A percentile compares a stretch with the other conserved stretches of the same genome.
These are phyloP conservation scores for Ogataea angusta DNA, from an alignment of 805 yeast species.

Conservation along the genomic window DNA sequence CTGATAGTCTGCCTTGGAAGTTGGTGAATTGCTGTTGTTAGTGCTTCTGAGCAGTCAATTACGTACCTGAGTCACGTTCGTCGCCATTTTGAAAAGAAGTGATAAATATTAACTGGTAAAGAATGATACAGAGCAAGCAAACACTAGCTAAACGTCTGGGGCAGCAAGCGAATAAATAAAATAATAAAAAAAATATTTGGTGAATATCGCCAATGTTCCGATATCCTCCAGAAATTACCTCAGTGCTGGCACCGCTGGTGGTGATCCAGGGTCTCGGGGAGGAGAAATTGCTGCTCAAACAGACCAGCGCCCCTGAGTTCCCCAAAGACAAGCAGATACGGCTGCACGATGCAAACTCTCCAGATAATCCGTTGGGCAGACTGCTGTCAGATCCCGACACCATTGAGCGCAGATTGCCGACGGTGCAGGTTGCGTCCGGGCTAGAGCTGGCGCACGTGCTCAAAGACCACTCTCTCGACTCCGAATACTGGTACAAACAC, in stretches of 20 bases:
- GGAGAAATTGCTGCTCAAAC: constrained; percentile 11
- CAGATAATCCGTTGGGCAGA: constrained; percentile 10
- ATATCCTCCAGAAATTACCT: constrained; percentile 34
- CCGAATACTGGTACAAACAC: constrained; percentile 20
- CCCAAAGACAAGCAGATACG: constrained; percentile 12
- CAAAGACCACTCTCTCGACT: constrained; percentile 27
- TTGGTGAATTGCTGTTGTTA: constrained; percentile 23
- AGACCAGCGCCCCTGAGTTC: neutral
- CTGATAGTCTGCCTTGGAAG: constrained; percentile 49
- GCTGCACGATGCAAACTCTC: constrained; percentile 1
- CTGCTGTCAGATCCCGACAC: constrained; percentile 5
- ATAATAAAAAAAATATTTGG: neutral
- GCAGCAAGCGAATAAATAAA: neutral
- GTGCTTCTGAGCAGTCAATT: neutral
- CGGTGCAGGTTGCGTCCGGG: constrained; percentile 27
- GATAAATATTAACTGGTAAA: neutral
- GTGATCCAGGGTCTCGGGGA: constrained; percentile 41
- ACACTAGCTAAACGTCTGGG: neutral
- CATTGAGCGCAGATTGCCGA: constrained; percentile 19
- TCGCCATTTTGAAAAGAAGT: neutral
- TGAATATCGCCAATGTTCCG: constrained; percentile 33
- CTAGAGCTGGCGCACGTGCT: constrained; percentile 32
- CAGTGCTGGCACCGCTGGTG: constrained; percentile 39
- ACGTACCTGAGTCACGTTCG: constrained; percentile 8
- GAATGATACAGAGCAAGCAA: neutral